A percentile compares a stretch with the other conserved stretches of the same genome.
These are phyloP conservation scores for Clarireedia sp. DNA, from an alignment of 2,329 filamentous ascomycete genomes.

Conservation along the genomic window DNA sequence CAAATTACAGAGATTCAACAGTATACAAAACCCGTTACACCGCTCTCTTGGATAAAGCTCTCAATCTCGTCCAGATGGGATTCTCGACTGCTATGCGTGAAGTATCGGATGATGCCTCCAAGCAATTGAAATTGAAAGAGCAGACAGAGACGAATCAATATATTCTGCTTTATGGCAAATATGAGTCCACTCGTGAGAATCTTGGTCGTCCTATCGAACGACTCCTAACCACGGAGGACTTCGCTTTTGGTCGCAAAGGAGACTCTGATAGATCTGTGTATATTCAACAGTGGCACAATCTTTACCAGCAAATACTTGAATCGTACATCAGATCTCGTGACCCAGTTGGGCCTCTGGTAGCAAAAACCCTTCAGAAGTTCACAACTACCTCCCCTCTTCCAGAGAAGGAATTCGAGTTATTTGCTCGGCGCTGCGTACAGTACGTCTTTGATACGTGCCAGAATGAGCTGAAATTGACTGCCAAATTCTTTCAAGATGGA, in stretches of 20 bases:
- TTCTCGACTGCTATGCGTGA: conserved; percentile 34
- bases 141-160: conserved; percentile 65
- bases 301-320: conserved; percentile 41
- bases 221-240: conserved; percentile 33
- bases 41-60: conserved; percentile 62
- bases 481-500: conserved; percentile 25
- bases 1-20: conserved; percentile 78
- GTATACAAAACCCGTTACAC: conserved; percentile 84
- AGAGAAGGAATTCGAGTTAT: conserved; percentile 26
- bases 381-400: conserved; percentile 18
- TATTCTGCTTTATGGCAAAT: conserved; percentile 63
- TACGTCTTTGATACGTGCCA: conserved; percentile 28
- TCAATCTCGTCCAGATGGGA: conserved; percentile 45
- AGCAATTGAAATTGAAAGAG: conserved; percentile 55
- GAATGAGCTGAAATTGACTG: conserved; percentile 26
- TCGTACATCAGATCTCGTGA: conserved; percentile 36
- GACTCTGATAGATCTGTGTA: conserved; percentile 52
- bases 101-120: conserved; percentile 52
- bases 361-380: conserved; percentile 49
- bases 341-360: conserved; percentile 47
- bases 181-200: conserved; percentile 45
- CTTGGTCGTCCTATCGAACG: conserved; percentile 55
- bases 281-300: conserved; percentile 55
- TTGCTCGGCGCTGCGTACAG: conserved; percentile 24
- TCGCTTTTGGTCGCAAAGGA: conserved; percentile 45